phyloP scores from a whole-genome alignment of 352 stramenopile genomes.

The Phytopythium delawarense region DNA sequence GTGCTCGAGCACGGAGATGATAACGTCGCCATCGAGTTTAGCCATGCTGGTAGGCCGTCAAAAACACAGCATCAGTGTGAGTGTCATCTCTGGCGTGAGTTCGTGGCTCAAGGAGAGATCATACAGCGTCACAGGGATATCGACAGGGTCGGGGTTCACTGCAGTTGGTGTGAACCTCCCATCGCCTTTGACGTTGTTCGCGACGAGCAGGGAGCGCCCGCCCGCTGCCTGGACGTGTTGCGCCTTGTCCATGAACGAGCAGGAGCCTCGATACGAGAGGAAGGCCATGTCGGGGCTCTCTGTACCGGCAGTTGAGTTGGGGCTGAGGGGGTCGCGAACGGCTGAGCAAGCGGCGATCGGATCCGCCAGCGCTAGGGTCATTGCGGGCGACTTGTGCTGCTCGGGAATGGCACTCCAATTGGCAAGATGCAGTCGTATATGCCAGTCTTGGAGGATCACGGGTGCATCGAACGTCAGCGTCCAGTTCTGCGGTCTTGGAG shows the following conservation, averaged over 20 bases:
- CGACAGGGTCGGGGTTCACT: conserved; percentile 21
- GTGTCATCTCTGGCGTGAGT: neutral
- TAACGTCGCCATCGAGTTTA: conserved; percentile 58
- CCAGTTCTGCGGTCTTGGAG: conserved; percentile 35
- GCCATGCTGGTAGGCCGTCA: conserved; percentile 27
- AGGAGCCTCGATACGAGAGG: conserved; percentile 49
- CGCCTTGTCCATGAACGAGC: conserved; percentile 70
- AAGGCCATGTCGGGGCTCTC: conserved; percentile 14
- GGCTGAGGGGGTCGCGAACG: conserved; percentile 1
- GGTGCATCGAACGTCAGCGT: conserved; percentile 44
- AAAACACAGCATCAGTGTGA: neutral
- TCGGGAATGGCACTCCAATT: conserved; percentile 50
- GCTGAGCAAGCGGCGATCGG: conserved; percentile 41
- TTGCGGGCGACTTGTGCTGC: conserved; percentile 8
- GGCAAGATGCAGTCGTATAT: conserved; percentile 46
- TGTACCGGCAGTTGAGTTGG: neutral
- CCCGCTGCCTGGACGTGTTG: conserved; percentile 24
- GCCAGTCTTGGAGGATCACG: conserved; percentile 41
- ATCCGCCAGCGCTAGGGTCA: conserved; percentile 27
- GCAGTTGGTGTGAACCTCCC: conserved; percentile 46
- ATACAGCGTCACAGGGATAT: conserved; percentile 58
- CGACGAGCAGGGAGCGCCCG: conserved; percentile 39
- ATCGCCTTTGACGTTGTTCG: conserved; percentile 63
- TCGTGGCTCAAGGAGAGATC: neutral
- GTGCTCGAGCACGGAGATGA: conserved; percentile 57